A percentile compares a stretch with the other conserved stretches of the same genome.
phyloP scores from a whole-genome alignment of 73 alveolate genomes.

The Uronychia setigera region DNA sequence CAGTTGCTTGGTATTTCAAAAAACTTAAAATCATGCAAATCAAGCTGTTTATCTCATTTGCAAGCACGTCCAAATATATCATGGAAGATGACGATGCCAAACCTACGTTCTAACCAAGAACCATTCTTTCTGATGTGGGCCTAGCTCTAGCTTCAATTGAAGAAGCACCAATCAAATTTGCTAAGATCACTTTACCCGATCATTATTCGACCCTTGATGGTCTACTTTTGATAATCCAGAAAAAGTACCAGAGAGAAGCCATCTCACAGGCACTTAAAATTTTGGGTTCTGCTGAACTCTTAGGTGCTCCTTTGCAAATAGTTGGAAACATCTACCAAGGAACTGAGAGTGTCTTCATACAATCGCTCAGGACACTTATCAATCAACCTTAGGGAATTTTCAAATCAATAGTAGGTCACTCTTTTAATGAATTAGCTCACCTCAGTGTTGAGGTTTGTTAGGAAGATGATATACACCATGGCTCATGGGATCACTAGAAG shows the following conservation, averaged over 20 bases:
- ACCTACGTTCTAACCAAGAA: not conserved
- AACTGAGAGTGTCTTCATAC: not conserved
- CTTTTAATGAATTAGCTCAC: not conserved
- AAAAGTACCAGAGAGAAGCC: conserved; percentile 1
- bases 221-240: not conserved
- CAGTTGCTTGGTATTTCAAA: conserved; percentile 7
- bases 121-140: not conserved
- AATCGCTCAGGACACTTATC: conserved; percentile 7
- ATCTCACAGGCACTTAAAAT: not conserved
- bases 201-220: conserved; percentile 6
- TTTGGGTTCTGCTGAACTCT: not conserved
- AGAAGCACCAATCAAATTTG: conserved; percentile 4
- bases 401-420: not conserved
- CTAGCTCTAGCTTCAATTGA: conserved; percentile 11
- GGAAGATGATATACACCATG: not conserved
- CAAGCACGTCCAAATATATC: not conserved
- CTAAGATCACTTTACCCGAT: not conserved
- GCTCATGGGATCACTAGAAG: conserved; percentile 6
- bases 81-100: not conserved
- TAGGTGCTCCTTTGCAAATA: conserved; percentile 2
- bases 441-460: not conserved
- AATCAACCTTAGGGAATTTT: conserved; percentile 4
- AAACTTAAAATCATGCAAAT: not conserved
- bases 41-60: not conserved
- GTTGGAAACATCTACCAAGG: not conserved